Evolutionary conservation across 345 rosid genomes (phyloP).

Genomic region (Garcia nutans): DNA sequence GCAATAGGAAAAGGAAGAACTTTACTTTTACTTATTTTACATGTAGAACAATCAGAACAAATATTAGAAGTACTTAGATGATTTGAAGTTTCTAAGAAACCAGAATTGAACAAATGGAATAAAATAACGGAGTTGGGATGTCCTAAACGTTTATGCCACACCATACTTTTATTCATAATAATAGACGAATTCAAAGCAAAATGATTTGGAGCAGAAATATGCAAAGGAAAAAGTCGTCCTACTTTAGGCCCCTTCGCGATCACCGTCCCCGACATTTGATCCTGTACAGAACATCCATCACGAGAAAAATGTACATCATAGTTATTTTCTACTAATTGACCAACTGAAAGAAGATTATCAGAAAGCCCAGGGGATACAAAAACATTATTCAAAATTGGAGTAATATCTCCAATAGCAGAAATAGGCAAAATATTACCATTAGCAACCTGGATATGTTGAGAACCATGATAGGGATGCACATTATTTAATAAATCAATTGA

Average conservation of each 20-base stretch:
- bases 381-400: background rate
- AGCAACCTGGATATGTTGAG: background rate
- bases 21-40: no score
- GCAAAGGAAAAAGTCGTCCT: background rate
- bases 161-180: background rate
- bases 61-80: no score
- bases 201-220: background rate
- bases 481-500: background rate
- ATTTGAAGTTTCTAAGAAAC: no score
- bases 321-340: background rate
- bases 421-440: background rate
- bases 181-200: background rate
- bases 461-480: background rate
- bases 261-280: slow-evolving; percentile 14
- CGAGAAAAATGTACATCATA: background rate
- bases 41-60: no score
- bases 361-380: background rate
- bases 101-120: no score
- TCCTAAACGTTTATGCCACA: background rate
- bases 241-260: slow-evolving; percentile 12
- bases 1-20: no score
- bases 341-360: background rate
- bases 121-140: background rate
- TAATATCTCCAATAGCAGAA: background rate
- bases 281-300: slow-evolving; percentile 7